Percentiles rank a stretch among this genome's conserved stretches.
Evolutionary conservation across 1,139 yeast genomes (phyloP).

Genomic region (Scheffersomyces parashehatae): DNA sequence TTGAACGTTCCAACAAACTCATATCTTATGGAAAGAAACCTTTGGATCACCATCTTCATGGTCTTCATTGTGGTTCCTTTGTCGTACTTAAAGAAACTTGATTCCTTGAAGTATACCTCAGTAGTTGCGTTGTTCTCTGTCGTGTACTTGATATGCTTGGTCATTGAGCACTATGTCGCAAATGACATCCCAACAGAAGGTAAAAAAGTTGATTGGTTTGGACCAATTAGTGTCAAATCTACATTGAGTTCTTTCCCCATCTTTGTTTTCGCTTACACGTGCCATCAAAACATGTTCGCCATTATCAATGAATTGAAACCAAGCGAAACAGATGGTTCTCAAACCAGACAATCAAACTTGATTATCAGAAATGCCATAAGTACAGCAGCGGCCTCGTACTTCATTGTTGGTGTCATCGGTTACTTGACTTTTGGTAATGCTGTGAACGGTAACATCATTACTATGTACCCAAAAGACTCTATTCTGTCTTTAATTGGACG

Average conservation of each 20-base stretch:
- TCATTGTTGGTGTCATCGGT: slow-evolving; percentile 78
- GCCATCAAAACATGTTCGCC: slow-evolving; percentile 92
- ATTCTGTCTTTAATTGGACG: slow-evolving; percentile 65
- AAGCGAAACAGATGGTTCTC: slow-evolving; percentile 38
- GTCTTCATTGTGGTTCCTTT: slow-evolving; percentile 66
- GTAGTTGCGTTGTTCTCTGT: slow-evolving; percentile 82
- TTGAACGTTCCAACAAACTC: slow-evolving; percentile 26
- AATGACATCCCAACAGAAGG: slow-evolving; percentile 30
- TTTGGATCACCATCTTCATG: slow-evolving; percentile 72
- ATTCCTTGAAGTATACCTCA: slow-evolving; percentile 83
- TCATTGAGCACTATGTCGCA: slow-evolving; percentile 59
- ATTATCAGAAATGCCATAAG: slow-evolving; percentile 61
- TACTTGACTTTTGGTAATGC: slow-evolving; percentile 82
- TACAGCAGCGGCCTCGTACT: slow-evolving; percentile 59
- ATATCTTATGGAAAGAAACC: slow-evolving; percentile 46
- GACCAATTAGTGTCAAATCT: slow-evolving; percentile 38
- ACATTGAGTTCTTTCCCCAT: slow-evolving; percentile 71
- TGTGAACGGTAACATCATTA: slow-evolving; percentile 68
- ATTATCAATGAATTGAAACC: slow-evolving; percentile 71
- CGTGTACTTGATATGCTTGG: slow-evolving; percentile 73
- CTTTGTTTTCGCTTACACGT: slow-evolving; percentile 90
- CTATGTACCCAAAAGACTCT: slow-evolving; percentile 63
- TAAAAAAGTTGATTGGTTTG: slow-evolving; percentile 28
- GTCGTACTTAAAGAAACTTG: slow-evolving; percentile 70
- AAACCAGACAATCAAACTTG: slow-evolving; percentile 52